A percentile compares a stretch with the other conserved stretches of the same genome.
Evolutionary conservation across 2,329 filamentous ascomycete genomes (phyloP).

Genomic region (Trichoderma sp.): DNA sequence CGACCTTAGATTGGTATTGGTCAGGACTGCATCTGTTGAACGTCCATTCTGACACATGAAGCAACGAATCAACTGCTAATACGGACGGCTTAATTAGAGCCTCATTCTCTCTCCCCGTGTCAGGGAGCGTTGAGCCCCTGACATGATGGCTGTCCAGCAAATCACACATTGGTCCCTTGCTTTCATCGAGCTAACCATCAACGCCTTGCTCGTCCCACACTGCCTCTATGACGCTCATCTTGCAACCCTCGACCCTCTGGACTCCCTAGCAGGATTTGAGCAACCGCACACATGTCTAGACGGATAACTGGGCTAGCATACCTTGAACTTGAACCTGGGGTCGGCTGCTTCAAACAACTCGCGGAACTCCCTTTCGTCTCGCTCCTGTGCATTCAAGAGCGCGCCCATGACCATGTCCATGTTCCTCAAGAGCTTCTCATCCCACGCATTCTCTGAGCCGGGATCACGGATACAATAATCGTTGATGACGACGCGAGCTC

Average conservation of each 20-base stretch:
- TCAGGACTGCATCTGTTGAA: too few relatives aligned
- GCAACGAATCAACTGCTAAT: too few relatives aligned
- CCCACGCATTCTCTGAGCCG: constrained; percentile 46
- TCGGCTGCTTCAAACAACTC: constrained; percentile 49
- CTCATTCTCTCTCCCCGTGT: background rate
- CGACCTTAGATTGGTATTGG: too few relatives aligned
- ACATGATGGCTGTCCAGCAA: background rate
- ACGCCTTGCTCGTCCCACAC: constrained; percentile 46
- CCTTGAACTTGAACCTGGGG: constrained; percentile 49
- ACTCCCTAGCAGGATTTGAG: constrained; percentile 41
- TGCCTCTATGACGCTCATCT: constrained; percentile 54
- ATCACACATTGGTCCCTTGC: background rate
- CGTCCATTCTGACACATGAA: too few relatives aligned
- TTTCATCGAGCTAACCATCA: background rate
- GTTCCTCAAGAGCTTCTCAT: constrained; percentile 51
- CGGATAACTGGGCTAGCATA: constrained; percentile 28
- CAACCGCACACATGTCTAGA: background rate
- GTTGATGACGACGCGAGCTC: constrained; percentile 52
- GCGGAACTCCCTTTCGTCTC: constrained; percentile 50
- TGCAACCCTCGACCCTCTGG: constrained; percentile 45
- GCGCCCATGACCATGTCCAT: constrained; percentile 59
- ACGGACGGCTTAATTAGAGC: too few relatives aligned
- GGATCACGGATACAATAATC: constrained; percentile 49
- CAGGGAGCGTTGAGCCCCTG: too few relatives aligned
- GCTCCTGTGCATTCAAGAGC: constrained; percentile 55